phyloP scores from a whole-genome alignment of 2,329 filamentous ascomycete species.

The Periconia macrospinosa region DNA sequence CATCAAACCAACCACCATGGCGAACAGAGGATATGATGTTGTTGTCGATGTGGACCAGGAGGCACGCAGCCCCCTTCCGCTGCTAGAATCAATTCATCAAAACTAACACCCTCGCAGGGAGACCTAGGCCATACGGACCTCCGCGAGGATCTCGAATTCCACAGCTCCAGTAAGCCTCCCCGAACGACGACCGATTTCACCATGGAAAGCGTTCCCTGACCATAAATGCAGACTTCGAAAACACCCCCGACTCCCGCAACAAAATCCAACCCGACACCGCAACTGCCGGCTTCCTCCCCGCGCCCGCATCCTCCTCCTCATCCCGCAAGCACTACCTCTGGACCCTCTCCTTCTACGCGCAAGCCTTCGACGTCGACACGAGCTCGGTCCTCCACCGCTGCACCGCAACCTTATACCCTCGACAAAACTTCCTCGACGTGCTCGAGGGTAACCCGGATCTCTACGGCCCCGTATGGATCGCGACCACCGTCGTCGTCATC shows the following conservation, averaged over 20 bases:
- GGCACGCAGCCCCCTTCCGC: slow-evolving; percentile 53
- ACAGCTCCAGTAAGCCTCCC: slow-evolving; percentile 70
- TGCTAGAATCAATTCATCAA: background rate
- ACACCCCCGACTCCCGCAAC: slow-evolving; percentile 53
- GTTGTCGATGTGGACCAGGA: slow-evolving; percentile 97
- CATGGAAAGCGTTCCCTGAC: background rate
- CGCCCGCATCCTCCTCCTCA: slow-evolving; percentile 29
- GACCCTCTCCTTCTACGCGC: slow-evolving; percentile 90
- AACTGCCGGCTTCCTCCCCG: slow-evolving; percentile 42
- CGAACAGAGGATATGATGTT: slow-evolving; percentile 90
- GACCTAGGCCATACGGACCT: slow-evolving; percentile 98
- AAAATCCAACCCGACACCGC: slow-evolving; percentile 50
- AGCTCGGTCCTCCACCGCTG: slow-evolving; percentile 85
- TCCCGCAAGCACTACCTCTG: slow-evolving; percentile 81
- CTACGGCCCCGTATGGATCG: slow-evolving; percentile 98
- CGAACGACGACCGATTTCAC: background rate
- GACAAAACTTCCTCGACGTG: slow-evolving; percentile 94
- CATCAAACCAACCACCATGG: slow-evolving; percentile 55
- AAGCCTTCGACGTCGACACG: slow-evolving; percentile 99
- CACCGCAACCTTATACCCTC: slow-evolving; percentile 84
- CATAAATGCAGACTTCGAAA: slow-evolving; percentile 65
- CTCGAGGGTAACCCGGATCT: slow-evolving; percentile 95
- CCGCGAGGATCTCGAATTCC: slow-evolving; percentile 98
- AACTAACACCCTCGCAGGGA: slow-evolving; percentile 59
- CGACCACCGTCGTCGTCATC: slow-evolving; percentile 94